Evolutionary conservation across 2,329 filamentous ascomycete species (phyloP).

Genomic region (Penicillium sclerotigenum): DNA sequence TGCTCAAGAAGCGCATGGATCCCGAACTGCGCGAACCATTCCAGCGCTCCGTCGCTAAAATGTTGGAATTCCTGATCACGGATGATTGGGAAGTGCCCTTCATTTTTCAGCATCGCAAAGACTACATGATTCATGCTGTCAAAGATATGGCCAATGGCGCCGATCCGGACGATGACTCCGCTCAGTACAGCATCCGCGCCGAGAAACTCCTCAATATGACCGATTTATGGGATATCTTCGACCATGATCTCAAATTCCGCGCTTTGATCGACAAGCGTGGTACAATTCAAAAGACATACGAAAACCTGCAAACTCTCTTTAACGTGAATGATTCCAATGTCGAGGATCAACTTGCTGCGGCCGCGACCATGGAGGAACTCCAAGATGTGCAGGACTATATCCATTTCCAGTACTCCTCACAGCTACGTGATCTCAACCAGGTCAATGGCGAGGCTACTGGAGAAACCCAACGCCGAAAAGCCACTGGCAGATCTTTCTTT

Average conservation of each 20-base stretch:
- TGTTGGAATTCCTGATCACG: slow-evolving; percentile 90
- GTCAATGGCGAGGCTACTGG: slow-evolving; percentile 58
- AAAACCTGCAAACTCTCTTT: slow-evolving; percentile 66
- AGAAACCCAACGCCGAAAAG: slow-evolving; percentile 73
- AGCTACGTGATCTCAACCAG: slow-evolving; percentile 75
- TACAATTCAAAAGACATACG: slow-evolving; percentile 73
- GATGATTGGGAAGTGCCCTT: slow-evolving; percentile 96
- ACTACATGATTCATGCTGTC: slow-evolving; percentile 89
- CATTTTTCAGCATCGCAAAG: slow-evolving; percentile 96
- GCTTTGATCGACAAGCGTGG: slow-evolving; percentile 90
- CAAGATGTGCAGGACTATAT: slow-evolving; percentile 96
- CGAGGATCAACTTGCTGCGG: slow-evolving; percentile 75
- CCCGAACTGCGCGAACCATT: slow-evolving; percentile 76
- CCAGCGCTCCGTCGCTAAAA: slow-evolving; percentile 81
- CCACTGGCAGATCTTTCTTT: slow-evolving; percentile 74
- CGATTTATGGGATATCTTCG: slow-evolving; percentile 91
- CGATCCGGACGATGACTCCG: slow-evolving; percentile 65
- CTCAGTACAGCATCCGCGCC: slow-evolving; percentile 68
- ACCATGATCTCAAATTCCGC: slow-evolving; percentile 91
- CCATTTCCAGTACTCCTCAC: slow-evolving; percentile 84
- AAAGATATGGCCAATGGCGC: slow-evolving; percentile 63
- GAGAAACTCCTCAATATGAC: slow-evolving; percentile 89
- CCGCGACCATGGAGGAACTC: slow-evolving; percentile 86
- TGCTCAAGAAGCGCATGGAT: slow-evolving; percentile 77
- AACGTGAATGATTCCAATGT: slow-evolving; percentile 70